Evolutionary conservation across 1,139 yeast genomes (phyloP).

Genomic region (Magnusiomyces sp.): DNA sequence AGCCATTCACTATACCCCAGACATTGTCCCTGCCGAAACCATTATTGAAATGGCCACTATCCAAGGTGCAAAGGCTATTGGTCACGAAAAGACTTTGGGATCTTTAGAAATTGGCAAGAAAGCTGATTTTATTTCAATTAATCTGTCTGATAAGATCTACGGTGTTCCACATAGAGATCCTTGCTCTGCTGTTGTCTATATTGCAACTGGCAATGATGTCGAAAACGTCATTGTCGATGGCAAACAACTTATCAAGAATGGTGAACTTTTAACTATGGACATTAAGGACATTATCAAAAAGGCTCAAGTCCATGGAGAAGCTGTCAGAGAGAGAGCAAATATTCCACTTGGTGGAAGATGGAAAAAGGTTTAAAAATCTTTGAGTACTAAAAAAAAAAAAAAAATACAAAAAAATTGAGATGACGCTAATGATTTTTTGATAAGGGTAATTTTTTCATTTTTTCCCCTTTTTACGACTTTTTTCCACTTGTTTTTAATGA

Average conservation of each 20-base stretch:
- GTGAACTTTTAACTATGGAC: constrained; percentile 21
- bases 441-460: not conserved
- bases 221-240: constrained; percentile 23
- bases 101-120: constrained; percentile 26
- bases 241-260: constrained; percentile 18
- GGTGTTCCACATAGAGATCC: constrained; percentile 17
- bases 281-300: constrained; percentile 22
- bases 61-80: constrained; percentile 20
- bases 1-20: constrained; percentile 23
- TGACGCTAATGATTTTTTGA: not conserved
- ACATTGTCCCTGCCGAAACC: constrained; percentile 26
- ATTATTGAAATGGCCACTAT: constrained; percentile 25
- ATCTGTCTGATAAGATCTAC: constrained; percentile 21
- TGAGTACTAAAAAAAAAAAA: not conserved
- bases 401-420: not conserved
- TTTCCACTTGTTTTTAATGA: not conserved
- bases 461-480: not conserved
- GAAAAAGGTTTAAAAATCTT: constrained; percentile 10
- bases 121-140: constrained; percentile 23
- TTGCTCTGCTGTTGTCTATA: constrained; percentile 23
- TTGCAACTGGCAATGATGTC: constrained; percentile 24
- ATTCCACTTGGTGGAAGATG: constrained; percentile 13
- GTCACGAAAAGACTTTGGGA: constrained; percentile 18
- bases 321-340: constrained; percentile 14
- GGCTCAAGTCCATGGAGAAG: constrained; percentile 19